Evolutionary conservation across 2,329 filamentous ascomycete genomes (phyloP).

Genomic region (Dothiorella sarmentorum): DNA sequence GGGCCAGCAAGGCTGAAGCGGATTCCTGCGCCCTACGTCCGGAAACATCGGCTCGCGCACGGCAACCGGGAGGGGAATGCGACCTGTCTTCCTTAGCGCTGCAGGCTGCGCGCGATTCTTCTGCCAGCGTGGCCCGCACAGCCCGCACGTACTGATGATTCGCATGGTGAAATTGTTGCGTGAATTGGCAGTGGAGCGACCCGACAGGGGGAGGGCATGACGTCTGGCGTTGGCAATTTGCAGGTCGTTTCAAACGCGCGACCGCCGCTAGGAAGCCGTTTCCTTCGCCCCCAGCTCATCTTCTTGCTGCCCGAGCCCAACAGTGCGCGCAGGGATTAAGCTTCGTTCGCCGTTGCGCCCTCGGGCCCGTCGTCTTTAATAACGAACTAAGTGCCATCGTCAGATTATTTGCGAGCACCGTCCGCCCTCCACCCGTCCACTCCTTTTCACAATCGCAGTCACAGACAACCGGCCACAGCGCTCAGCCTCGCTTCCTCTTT

Average conservation of each 20-base stretch:
- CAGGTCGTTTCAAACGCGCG: no score
- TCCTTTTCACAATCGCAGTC: constrained; percentile 3
- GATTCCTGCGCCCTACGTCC: background rate
- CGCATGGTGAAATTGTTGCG: constrained; percentile 5
- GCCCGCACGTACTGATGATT: background rate
- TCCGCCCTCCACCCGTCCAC: background rate
- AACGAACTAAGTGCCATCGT: constrained; percentile 14
- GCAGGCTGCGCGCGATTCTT: background rate
- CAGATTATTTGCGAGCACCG: constrained; percentile 11
- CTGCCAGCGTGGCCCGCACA: background rate
- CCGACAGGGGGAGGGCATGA: background rate
- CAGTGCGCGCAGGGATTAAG: constrained; percentile 10
- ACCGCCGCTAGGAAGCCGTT: no score
- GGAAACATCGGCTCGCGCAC: constrained; percentile 2
- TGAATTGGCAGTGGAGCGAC: constrained; percentile 5
- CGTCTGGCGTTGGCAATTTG: no score
- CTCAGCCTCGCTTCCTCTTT: background rate
- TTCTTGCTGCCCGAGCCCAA: background rate
- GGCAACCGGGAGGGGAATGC: background rate
- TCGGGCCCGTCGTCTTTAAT: constrained; percentile 14
- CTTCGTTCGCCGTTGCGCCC: constrained; percentile 13
- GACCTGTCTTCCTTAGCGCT: background rate
- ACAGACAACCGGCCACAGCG: background rate
- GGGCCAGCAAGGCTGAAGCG: constrained; percentile 4
- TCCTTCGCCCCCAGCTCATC: no score